A percentile compares a stretch with the other conserved stretches of the same genome.
Conservation (phyloP, 179 eudicot species). For the Corrigiola litoralis region DNA sequence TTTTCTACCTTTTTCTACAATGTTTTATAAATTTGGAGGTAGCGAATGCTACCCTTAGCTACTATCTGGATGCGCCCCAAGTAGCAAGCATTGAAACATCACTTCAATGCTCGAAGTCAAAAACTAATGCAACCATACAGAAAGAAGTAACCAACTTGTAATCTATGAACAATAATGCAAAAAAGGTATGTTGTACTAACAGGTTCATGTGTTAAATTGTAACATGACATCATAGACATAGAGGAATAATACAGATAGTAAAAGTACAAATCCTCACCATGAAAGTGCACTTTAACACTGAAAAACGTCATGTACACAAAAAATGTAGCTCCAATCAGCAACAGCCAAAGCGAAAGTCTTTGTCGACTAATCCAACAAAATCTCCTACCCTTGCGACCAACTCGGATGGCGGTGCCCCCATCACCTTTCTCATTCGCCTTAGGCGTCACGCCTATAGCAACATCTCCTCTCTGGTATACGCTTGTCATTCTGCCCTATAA, state of each 20-base stretch:
- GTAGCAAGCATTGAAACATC: neutral
- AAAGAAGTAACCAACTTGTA: neutral
- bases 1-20: too few relatives aligned
- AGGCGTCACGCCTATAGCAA: slow-evolving; percentile 21
- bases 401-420: slow-evolving; percentile 28
- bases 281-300: slow-evolving; percentile 56
- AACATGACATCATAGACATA: neutral
- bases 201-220: neutral
- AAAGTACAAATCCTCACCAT: slow-evolving; percentile 44
- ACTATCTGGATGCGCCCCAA: too few relatives aligned
- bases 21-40: too few relatives aligned
- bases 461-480: slow-evolving; percentile 47
- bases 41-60: too few relatives aligned
- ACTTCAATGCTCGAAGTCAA: neutral
- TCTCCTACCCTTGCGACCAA: slow-evolving; percentile 51
- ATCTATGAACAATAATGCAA: neutral
- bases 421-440: slow-evolving; percentile 47
- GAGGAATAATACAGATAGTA: neutral
- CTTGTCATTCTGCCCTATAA: slow-evolving; percentile 34
- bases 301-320: slow-evolving; percentile 47
- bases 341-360: slow-evolving; percentile 52
- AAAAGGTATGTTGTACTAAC: neutral
- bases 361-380: slow-evolving; percentile 42
- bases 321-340: slow-evolving; percentile 53
- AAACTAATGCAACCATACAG: neutral